Evolutionary conservation across 495 filamentous ascomycete species (phyloP).

Genomic region (Lepraria neglecta): DNA sequence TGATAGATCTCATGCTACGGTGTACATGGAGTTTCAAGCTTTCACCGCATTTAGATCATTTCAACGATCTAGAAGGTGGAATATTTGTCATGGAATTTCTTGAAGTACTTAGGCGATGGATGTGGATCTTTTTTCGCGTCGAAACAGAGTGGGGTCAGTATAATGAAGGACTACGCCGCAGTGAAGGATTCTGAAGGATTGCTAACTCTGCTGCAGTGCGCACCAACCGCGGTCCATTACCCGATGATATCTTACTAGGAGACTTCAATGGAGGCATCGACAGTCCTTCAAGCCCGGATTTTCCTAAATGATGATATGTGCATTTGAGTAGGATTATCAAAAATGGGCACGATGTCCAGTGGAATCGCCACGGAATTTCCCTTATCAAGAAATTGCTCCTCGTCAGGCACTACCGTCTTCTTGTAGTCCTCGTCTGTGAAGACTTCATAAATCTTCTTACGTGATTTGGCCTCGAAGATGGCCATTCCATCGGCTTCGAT

Average conservation of each 20-base stretch:
- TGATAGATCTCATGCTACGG: slow-evolving; percentile 69
- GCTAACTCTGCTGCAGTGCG: slow-evolving; percentile 41
- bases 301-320: slow-evolving; percentile 16
- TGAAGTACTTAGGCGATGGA: slow-evolving; percentile 82
- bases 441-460: slow-evolving; percentile 11
- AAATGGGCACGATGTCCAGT: slow-evolving; percentile 5
- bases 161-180: not conserved
- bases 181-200: slow-evolving; percentile 13
- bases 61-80: slow-evolving; percentile 75
- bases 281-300: slow-evolving; percentile 18
- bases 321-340: slow-evolving; percentile 4
- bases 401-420: not conserved
- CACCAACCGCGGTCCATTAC: slow-evolving; percentile 47
- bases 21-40: slow-evolving; percentile 89
- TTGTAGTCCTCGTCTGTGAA: slow-evolving; percentile 13
- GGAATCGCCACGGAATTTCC: not conserved
- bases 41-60: slow-evolving; percentile 67
- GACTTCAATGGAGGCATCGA: slow-evolving; percentile 30
- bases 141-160: slow-evolving; percentile 82
- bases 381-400: slow-evolving; percentile 14
- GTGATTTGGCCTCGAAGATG: slow-evolving; percentile 17
- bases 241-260: slow-evolving; percentile 50
- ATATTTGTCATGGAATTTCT: slow-evolving; percentile 83
- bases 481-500: slow-evolving; percentile 17
- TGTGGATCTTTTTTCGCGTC: slow-evolving; percentile 94